Conservation (phyloP, 2,329 filamentous ascomycete species). For the Arthrobotrys entomopaga region DNA sequence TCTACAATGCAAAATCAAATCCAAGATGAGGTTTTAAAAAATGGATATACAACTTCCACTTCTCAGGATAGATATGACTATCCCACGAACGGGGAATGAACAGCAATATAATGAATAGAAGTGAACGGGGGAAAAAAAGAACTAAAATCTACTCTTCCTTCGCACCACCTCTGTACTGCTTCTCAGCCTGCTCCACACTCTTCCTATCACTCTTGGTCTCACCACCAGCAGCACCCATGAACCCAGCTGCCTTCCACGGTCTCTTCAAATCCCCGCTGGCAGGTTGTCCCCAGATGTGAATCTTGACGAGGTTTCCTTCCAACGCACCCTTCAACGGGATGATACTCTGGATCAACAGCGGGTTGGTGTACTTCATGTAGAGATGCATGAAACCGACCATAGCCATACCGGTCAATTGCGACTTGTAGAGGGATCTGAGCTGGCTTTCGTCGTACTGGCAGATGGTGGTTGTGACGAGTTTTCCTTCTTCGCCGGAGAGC, state of each 20-base stretch:
- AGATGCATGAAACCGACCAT: conserved; percentile 99
- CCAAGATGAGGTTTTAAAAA: background rate
- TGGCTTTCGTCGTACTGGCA: conserved; percentile 92
- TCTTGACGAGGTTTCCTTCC: conserved; percentile 95
- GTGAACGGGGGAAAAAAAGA: conserved; percentile 9
- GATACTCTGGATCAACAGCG: conserved; percentile 97
- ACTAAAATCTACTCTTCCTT: conserved; percentile 73
- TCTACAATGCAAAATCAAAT: background rate
- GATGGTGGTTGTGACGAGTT: conserved; percentile 95
- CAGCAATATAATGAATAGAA: too few species aligned
- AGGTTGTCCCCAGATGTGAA: conserved; percentile 87
- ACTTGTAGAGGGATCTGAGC: conserved; percentile 84
- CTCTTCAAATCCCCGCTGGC: conserved; percentile 91
- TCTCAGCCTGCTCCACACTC: conserved; percentile 81
- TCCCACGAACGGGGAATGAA: too few species aligned
- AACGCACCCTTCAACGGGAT: conserved; percentile 95
- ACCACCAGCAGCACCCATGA: conserved; percentile 74
- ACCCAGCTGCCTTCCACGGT: conserved; percentile 88
- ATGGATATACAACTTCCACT: background rate
- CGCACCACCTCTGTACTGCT: conserved; percentile 75
- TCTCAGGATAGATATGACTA: too few species aligned
- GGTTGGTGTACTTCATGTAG: conserved; percentile 99
- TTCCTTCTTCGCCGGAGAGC: conserved; percentile 92
- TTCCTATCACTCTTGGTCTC: conserved; percentile 92
- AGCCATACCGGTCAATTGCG: conserved; percentile 91